These are phyloP conservation scores for Xenoacremonium recifei DNA, from an alignment of 2,329 filamentous ascomycete species.

Conservation along the genomic window DNA sequence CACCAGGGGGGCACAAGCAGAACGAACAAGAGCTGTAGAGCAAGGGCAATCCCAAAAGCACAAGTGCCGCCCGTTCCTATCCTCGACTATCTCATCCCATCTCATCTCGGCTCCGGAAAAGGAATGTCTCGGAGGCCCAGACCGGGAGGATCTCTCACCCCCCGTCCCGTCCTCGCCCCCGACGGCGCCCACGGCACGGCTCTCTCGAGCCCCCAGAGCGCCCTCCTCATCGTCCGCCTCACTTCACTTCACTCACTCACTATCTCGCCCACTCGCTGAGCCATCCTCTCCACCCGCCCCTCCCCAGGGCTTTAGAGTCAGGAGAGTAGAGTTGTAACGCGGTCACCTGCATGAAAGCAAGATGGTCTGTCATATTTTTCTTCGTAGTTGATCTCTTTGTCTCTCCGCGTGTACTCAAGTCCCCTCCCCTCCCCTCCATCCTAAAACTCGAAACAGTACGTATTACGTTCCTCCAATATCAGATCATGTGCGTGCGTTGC, in stretches of 20 bases:
- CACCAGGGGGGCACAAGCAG: background rate
- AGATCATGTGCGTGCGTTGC: no score
- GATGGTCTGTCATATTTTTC: no score
- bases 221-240: background rate
- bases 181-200: background rate
- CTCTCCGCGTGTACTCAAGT: no score
- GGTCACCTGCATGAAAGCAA: no score
- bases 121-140: constrained; percentile 15
- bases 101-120: no score
- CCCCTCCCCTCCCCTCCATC: no score
- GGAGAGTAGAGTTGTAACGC: no score
- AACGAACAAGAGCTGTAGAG: constrained; percentile 10
- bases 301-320: no score
- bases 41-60: constrained; percentile 25
- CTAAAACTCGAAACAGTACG: no score
- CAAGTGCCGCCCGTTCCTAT: constrained; percentile 26
- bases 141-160: background rate
- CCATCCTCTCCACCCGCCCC: background rate
- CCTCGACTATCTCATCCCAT: constrained; percentile 15
- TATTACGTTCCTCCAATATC: no score
- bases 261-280: no score
- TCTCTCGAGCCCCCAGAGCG: background rate
- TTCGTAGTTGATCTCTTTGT: no score
- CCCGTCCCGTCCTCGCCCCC: background rate
- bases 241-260: constrained; percentile 3